These are phyloP conservation scores for Plantago major DNA, from an alignment of 257 asterid species.

Conservation along the genomic window DNA sequence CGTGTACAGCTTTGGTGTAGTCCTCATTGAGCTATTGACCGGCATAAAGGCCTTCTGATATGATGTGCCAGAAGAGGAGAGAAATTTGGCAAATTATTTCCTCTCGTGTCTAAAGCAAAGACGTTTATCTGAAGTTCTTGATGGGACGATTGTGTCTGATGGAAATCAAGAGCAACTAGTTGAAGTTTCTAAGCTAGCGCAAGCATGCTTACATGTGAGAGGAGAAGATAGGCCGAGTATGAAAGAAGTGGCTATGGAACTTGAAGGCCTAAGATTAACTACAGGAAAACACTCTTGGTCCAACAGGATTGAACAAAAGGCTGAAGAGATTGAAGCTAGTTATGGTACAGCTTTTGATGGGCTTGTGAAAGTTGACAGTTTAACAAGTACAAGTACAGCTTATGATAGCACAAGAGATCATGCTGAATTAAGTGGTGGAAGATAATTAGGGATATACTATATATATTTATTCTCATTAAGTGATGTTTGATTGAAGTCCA, in stretches of 20 bases:
- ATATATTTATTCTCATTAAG: no score
- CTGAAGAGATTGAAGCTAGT: constrained; percentile 11
- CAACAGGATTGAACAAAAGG: background rate
- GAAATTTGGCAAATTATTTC: constrained; percentile 19
- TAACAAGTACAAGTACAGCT: background rate
- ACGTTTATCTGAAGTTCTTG: constrained; percentile 14
- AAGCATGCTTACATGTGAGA: constrained; percentile 16
- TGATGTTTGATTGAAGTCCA: no score
- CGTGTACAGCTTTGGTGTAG: constrained; percentile 31
- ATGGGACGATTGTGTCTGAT: background rate
- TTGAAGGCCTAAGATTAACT: constrained; percentile 13
- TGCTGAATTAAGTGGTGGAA: constrained; percentile 8
- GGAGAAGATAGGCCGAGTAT: constrained; percentile 23
- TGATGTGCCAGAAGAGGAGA: constrained; percentile 15
- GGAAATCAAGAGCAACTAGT: constrained; percentile 11
- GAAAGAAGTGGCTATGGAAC: constrained; percentile 2
- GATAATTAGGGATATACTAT: constrained; percentile 5
- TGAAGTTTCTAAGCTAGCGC: constrained; percentile 16
- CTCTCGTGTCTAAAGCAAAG: constrained; percentile 4
- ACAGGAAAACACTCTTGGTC: constrained; percentile 21
- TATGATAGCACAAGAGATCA: constrained; percentile 16
- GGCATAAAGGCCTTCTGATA: constrained; percentile 10
- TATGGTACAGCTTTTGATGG: background rate
- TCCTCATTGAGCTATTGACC: constrained; percentile 23
- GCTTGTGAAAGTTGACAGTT: background rate